These are phyloP conservation scores for Fusarium concolor DNA, from an alignment of 2,329 filamentous ascomycete species.

Conservation along the genomic window DNA sequence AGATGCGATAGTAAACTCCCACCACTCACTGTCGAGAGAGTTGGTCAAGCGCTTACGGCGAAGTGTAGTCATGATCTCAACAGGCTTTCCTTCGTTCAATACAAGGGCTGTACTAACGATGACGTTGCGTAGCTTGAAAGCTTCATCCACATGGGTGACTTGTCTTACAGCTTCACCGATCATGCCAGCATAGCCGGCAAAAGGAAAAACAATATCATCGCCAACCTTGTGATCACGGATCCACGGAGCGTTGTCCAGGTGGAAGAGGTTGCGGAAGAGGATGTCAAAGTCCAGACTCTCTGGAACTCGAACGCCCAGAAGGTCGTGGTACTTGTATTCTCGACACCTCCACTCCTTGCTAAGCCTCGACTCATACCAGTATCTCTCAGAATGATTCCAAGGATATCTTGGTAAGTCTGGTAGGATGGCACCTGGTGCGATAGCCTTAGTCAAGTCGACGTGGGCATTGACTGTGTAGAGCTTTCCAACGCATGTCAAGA, in stretches of 20 bases:
- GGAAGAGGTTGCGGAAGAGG: slow-evolving; percentile 4
- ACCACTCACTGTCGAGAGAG: slow-evolving; percentile 10
- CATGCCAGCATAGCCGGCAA: slow-evolving; percentile 6
- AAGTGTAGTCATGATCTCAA: slow-evolving; percentile 5
- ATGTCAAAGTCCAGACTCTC: not conserved
- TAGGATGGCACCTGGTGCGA: not conserved
- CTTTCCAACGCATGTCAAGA: not conserved
- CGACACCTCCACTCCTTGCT: not conserved
- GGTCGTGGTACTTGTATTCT: not conserved
- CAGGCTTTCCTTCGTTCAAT: not conserved
- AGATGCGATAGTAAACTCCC: slow-evolving; percentile 3
- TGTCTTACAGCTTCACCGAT: slow-evolving; percentile 3
- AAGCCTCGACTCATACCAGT: slow-evolving; percentile 8
- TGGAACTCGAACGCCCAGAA: not conserved
- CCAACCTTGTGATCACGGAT: slow-evolving; percentile 8
- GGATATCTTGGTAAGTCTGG: slow-evolving; percentile 6
- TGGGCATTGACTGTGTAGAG: not conserved
- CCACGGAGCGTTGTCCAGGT: slow-evolving; percentile 1
- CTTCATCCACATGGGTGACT: not conserved
- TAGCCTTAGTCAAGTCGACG: not conserved
- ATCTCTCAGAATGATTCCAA: not conserved
- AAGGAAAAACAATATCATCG: slow-evolving; percentile 2
- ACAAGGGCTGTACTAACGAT: slow-evolving; percentile 5
- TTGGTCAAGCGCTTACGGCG: slow-evolving; percentile 2
- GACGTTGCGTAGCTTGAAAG: slow-evolving; percentile 4